A percentile compares a stretch with the other conserved stretches of the same genome.
Conservation (phyloP, 2,329 filamentous ascomycete genomes). For the Xylaria arbuscula region DNA sequence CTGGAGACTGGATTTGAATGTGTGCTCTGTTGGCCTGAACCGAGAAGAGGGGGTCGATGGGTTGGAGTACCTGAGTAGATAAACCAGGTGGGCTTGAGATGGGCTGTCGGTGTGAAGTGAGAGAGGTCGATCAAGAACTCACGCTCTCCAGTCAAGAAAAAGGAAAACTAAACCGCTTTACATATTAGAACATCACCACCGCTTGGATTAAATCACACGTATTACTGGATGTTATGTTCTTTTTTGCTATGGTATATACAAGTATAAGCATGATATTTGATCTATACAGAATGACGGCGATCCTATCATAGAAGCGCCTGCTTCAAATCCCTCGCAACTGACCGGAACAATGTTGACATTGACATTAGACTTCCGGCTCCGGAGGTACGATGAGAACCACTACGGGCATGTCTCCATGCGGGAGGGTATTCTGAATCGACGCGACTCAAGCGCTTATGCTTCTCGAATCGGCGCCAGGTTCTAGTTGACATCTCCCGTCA, state of each 20-base stretch:
- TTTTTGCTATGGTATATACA: slow-evolving; percentile 18
- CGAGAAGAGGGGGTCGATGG: slow-evolving; percentile 6
- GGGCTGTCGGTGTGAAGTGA: too few species aligned
- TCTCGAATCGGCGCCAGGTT: not conserved
- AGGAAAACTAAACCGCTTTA: too few species aligned
- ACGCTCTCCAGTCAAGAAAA: too few species aligned
- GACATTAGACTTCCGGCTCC: not conserved
- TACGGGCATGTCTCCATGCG: not conserved
- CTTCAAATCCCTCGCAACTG: too few species aligned
- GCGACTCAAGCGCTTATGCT: not conserved
- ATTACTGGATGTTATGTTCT: too few species aligned
- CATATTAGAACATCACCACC: too few species aligned
- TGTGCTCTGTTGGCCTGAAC: slow-evolving; percentile 19
- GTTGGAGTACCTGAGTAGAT: not conserved
- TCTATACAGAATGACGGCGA: not conserved
- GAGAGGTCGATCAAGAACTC: too few species aligned
- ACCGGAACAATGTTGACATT: too few species aligned
- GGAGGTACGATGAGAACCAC: not conserved
- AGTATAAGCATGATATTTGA: slow-evolving; percentile 2
- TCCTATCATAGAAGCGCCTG: too few species aligned
- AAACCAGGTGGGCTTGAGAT: not conserved
- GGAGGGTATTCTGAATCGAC: not conserved
- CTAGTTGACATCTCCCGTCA: not conserved
- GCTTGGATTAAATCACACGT: too few species aligned
- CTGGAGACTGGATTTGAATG: slow-evolving; percentile 26